Percentiles rank a stretch among this genome's conserved stretches.
These are phyloP conservation scores for Schizosaccharomyces japonicus DNA, from an alignment of 805 yeast species.

Conservation along the genomic window DNA sequence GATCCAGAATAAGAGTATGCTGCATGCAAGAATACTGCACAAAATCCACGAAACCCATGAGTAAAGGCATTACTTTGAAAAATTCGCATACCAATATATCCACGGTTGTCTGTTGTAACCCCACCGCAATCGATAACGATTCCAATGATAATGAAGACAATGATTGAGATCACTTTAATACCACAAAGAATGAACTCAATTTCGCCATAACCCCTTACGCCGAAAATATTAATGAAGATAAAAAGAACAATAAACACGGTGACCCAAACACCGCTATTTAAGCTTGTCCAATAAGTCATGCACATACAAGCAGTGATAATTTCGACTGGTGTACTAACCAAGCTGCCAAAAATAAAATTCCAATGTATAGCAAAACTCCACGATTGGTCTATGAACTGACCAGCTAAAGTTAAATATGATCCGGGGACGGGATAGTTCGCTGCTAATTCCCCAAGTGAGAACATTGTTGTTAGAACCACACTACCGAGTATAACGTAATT, in stretches of 20 bases:
- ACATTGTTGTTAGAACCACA: neutral
- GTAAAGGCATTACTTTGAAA: slow-evolving; percentile 23
- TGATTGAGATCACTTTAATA: slow-evolving; percentile 38
- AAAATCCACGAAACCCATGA: slow-evolving; percentile 39
- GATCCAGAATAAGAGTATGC: slow-evolving; percentile 59
- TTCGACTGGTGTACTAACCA: slow-evolving; percentile 42
- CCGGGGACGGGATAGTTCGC: neutral
- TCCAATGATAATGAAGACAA: slow-evolving; percentile 39
- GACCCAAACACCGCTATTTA: slow-evolving; percentile 24
- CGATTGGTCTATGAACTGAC: neutral
- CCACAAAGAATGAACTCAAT: slow-evolving; percentile 33
- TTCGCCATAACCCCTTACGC: slow-evolving; percentile 25
- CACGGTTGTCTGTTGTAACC: slow-evolving; percentile 38
- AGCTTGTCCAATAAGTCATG: slow-evolving; percentile 30
- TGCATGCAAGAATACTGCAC: slow-evolving; percentile 48
- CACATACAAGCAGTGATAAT: slow-evolving; percentile 40
- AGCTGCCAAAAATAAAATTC: slow-evolving; percentile 27
- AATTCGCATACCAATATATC: too few relatives aligned
- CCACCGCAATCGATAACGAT: slow-evolving; percentile 50
- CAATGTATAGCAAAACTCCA: neutral
- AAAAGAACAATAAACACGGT: slow-evolving; percentile 18
- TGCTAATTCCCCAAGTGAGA: neutral
- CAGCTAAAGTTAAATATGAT: neutral
- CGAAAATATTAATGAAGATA: slow-evolving; percentile 25
- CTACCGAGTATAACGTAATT: slow-evolving; percentile 8